Evolutionary conservation across 495 filamentous ascomycete species (phyloP).

Genomic region (Cercophora newfieldiana): DNA sequence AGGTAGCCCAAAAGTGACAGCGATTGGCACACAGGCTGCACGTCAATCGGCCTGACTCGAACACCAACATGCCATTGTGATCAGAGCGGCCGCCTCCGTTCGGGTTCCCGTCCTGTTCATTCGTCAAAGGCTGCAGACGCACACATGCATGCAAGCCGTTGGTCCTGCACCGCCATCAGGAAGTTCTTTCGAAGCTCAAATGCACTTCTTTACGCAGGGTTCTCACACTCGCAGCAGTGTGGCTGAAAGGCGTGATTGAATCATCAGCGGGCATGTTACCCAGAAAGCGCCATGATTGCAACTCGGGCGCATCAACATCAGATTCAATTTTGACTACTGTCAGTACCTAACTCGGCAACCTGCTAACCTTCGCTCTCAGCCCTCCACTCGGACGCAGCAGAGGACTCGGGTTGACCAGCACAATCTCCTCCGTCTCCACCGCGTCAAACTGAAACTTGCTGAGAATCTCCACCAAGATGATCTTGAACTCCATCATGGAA

Average conservation of each 20-base stretch:
- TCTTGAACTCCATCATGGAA: conserved; percentile 17
- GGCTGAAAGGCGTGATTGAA: too few species aligned
- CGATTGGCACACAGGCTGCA: not conserved
- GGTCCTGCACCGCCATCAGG: not conserved
- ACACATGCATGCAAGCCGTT: not conserved
- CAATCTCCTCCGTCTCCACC: not conserved
- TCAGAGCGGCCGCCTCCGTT: not conserved
- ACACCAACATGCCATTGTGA: too few species aligned
- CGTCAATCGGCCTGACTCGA: too few species aligned
- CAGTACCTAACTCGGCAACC: not conserved
- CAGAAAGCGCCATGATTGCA: too few species aligned
- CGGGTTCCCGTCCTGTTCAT: not conserved
- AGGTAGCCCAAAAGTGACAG: too few species aligned
- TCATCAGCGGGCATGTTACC: too few species aligned
- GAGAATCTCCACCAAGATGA: conserved; percentile 11
- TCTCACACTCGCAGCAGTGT: too few species aligned
- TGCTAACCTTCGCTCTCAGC: not conserved
- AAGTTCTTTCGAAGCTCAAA: not conserved
- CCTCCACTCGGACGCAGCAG: conserved; percentile 1
- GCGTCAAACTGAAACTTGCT: conserved; percentile 7
- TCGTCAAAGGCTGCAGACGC: not conserved
- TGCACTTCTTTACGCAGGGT: not conserved
- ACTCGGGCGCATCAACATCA: too few species aligned
- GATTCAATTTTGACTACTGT: too few species aligned
- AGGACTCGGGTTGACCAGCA: conserved; percentile 6